phyloP scores from a whole-genome alignment of 441 rosid genomes.

The Euphorbia corollata region DNA sequence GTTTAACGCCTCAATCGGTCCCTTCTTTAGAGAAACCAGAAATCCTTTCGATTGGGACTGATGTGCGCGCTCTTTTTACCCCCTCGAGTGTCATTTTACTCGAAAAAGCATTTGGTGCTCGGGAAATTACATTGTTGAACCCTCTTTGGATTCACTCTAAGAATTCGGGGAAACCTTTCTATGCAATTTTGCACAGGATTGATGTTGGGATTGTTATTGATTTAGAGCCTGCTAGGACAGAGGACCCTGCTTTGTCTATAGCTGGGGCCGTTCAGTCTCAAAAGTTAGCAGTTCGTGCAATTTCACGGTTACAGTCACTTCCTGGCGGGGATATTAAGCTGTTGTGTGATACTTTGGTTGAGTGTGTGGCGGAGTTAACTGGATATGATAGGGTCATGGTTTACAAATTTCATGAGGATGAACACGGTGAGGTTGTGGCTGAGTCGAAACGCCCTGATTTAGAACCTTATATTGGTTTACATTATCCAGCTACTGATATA shows the following conservation, averaged over 20 bases:
- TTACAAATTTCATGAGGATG: constrained; percentile 91
- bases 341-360: constrained; percentile 82
- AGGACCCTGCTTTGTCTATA: constrained; percentile 87
- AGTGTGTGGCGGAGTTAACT: constrained; percentile 68
- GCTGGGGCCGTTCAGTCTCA: constrained; percentile 97
- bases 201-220: constrained; percentile 94
- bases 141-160: constrained; percentile 83
- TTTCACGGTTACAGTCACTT: constrained; percentile 73
- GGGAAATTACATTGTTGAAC: constrained; percentile 74
- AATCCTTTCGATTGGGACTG: constrained; percentile 55
- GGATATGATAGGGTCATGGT: constrained; percentile 94
- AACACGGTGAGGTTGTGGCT: constrained; percentile 89
- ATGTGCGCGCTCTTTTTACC: constrained; percentile 59
- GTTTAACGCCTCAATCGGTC: constrained; percentile 63
- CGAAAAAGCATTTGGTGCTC: constrained; percentile 72
- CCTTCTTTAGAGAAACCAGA: constrained; percentile 72
- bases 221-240: constrained; percentile 91
- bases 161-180: constrained; percentile 73
- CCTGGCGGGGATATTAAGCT: constrained; percentile 88
- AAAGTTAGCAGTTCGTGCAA: constrained; percentile 82
- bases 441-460: constrained; percentile 70
- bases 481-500: constrained; percentile 92
- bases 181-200: constrained; percentile 78
- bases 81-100: constrained; percentile 50
- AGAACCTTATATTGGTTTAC: constrained; percentile 84